Percentiles rank a stretch among this genome's conserved stretches.
Evolutionary conservation across 208 protist genomes (phyloP).

Genomic region (Trypanosoma avium): DNA sequence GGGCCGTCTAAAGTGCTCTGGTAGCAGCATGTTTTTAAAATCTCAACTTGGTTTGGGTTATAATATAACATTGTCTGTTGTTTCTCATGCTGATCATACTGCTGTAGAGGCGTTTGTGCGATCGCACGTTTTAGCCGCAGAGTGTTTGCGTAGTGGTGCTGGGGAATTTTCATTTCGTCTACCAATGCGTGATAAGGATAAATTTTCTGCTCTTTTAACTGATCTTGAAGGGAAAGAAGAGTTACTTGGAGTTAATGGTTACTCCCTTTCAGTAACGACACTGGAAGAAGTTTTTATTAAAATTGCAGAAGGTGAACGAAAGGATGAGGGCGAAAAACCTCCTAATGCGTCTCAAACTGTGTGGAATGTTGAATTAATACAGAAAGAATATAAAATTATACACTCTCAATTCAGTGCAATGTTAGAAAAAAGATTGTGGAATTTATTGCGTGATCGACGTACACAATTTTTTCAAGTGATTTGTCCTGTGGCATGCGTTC

Average conservation of each 20-base stretch:
- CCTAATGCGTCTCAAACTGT: neutral
- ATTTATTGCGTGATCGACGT: conserved; percentile 20
- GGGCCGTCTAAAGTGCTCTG: conserved; percentile 53
- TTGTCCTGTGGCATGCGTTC: conserved; percentile 26
- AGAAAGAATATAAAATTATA: neutral
- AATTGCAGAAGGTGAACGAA: conserved; percentile 10
- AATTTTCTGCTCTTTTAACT: conserved; percentile 2
- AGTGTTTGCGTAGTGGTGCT: conserved; percentile 31
- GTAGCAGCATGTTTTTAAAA: conserved; percentile 69
- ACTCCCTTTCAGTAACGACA: conserved; percentile 27
- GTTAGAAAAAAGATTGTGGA: conserved; percentile 27
- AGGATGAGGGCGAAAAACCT: neutral
- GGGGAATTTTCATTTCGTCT: conserved; percentile 43
- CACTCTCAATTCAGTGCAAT: conserved; percentile 11
- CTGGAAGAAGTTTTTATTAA: conserved; percentile 81
- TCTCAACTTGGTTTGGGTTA: conserved; percentile 56
- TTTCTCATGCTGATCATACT: conserved; percentile 26
- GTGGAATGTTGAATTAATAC: conserved; percentile 10
- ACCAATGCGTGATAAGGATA: neutral
- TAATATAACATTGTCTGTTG: conserved; percentile 43
- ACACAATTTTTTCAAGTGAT: conserved; percentile 29
- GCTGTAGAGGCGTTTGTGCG: conserved; percentile 20
- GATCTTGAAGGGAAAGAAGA: conserved; percentile 9
- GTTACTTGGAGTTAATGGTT: conserved; percentile 5
- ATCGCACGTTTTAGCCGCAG: conserved; percentile 30